Percentiles rank a stretch among this genome's conserved stretches.
phyloP scores from a whole-genome alignment of 75 land plant genomes.

The Selaginella moellendorffii region DNA sequence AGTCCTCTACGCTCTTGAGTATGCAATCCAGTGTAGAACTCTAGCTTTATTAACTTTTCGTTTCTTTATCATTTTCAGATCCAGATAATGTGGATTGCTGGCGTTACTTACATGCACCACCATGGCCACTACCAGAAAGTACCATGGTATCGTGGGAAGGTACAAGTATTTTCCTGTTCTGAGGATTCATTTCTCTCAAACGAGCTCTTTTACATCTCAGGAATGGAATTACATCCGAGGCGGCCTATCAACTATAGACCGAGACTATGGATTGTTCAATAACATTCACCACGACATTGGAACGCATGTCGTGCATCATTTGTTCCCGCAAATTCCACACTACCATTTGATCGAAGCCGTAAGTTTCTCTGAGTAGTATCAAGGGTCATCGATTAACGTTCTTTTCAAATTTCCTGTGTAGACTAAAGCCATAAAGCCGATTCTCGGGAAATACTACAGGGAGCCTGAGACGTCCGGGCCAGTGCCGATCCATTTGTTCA shows the following conservation, averaged over 20 bases:
- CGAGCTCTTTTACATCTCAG: background rate
- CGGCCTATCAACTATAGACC: slow-evolving; percentile 28
- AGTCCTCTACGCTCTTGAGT: background rate
- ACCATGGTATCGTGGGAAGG: slow-evolving; percentile 33
- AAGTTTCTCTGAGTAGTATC: background rate
- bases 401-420: slow-evolving; percentile 4
- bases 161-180: background rate
- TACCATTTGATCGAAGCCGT: slow-evolving; percentile 29
- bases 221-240: slow-evolving; percentile 36
- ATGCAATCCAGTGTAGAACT: background rate
- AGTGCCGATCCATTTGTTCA: slow-evolving; percentile 28
- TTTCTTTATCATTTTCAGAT: background rate
- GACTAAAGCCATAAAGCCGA: slow-evolving; percentile 20
- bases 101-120: slow-evolving; percentile 31
- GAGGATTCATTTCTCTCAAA: background rate
- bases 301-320: slow-evolving; percentile 29
- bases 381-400: background rate
- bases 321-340: slow-evolving; percentile 34
- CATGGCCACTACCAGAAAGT: slow-evolving; percentile 29
- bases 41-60: too few species aligned
- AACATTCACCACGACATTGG: slow-evolving; percentile 37
- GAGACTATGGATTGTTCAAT: slow-evolving; percentile 31
- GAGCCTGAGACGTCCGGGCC: slow-evolving; percentile 20
- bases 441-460: slow-evolving; percentile 28
- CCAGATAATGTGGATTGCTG: slow-evolving; percentile 18